A percentile compares a stretch with the other conserved stretches of the same genome.
Evolutionary conservation across 176 grass and related monocot species (phyloP).

Genomic region (Oryza nivara): DNA sequence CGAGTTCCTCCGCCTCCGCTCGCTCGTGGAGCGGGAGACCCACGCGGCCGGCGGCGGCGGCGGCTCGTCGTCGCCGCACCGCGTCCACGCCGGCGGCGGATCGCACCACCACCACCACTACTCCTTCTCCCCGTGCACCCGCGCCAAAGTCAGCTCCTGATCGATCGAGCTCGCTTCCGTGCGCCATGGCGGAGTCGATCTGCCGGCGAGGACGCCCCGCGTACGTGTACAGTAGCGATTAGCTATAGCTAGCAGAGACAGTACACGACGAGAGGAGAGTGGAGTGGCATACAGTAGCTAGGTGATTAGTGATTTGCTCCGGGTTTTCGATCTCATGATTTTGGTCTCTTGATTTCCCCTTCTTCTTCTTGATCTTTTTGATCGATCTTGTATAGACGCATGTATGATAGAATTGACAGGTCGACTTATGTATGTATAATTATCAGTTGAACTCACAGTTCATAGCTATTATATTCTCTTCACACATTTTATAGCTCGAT

Average conservation of each 20-base stretch:
- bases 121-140: constrained; percentile 59
- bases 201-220: background rate
- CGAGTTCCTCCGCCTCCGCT: constrained; percentile 81
- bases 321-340: background rate
- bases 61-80: constrained; percentile 15
- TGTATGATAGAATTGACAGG: constrained; percentile 47
- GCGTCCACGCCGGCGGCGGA: constrained; percentile 37
- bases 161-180: constrained; percentile 16
- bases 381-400: constrained; percentile 23
- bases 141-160: constrained; percentile 52
- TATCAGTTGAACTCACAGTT: constrained; percentile 26
- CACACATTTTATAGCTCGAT: background rate
- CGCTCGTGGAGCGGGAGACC: constrained; percentile 66
- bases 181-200: background rate
- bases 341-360: background rate
- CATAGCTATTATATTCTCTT: background rate
- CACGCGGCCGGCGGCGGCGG: background rate
- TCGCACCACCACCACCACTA: constrained; percentile 33
- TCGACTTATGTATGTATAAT: constrained; percentile 45
- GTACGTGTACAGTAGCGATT: background rate
- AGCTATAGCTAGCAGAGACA: background rate
- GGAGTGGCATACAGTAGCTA: background rate
- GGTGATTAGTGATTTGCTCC: constrained; percentile 15
- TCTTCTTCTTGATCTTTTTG: constrained; percentile 12
- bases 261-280: constrained; percentile 18